Conservation (phyloP, 2,329 filamentous ascomycete genomes). For the Cercospora sojina region DNA sequence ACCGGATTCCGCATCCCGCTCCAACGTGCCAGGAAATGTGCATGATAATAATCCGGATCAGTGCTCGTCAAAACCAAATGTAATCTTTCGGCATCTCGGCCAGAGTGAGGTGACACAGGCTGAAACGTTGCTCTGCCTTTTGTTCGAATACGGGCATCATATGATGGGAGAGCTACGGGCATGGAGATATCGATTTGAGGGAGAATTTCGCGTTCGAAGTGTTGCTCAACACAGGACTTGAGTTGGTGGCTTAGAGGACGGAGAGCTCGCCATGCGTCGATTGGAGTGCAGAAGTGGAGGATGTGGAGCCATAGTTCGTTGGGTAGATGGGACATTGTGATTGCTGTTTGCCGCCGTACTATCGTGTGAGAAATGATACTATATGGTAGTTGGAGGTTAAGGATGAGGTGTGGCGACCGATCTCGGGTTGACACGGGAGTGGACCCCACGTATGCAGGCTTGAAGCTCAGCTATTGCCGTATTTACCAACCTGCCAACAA, state of each 20-base stretch:
- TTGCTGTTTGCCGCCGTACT: not conserved
- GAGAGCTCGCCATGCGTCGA: slow-evolving; percentile 13
- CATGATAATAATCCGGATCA: slow-evolving; percentile 10
- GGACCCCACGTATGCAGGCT: not conserved
- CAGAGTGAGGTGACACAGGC: not conserved
- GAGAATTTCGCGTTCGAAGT: slow-evolving; percentile 15
- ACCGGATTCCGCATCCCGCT: slow-evolving; percentile 1
- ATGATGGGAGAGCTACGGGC: slow-evolving; percentile 20
- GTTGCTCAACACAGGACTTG: slow-evolving; percentile 21
- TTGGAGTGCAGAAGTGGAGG: slow-evolving; percentile 3
- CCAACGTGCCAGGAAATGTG: slow-evolving; percentile 10
- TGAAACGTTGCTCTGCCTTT: slow-evolving; percentile 17
- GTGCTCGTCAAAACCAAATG: slow-evolving; percentile 6
- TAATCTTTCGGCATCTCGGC: not conserved
- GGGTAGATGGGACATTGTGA: slow-evolving; percentile 4
- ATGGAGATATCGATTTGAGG: slow-evolving; percentile 13
- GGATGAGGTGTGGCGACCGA: not conserved
- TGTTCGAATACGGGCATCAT: slow-evolving; percentile 19
- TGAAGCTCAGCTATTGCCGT: not conserved
- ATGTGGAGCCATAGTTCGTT: slow-evolving; percentile 15
- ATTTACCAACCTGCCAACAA: no score
- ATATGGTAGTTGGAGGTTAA: not conserved
- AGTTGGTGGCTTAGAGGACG: slow-evolving; percentile 13
- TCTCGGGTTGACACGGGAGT: not conserved
- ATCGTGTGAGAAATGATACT: not conserved